Evolutionary conservation across 1,139 yeast species (phyloP).

Genomic region (Geotrichum macrosporum): DNA sequence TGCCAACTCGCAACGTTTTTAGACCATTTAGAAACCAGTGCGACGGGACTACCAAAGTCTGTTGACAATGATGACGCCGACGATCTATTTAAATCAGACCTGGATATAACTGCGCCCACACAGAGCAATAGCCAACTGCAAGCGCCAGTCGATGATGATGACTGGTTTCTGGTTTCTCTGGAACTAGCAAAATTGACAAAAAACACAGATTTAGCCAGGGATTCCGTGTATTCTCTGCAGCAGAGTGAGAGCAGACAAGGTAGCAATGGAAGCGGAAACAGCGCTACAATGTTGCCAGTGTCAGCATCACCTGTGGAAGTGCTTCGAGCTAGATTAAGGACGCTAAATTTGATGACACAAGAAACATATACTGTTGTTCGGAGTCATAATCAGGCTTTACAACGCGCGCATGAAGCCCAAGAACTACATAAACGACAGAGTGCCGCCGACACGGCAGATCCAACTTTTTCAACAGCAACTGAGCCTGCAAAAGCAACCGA

Average conservation of each 20-base stretch:
- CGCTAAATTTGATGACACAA: too few species aligned
- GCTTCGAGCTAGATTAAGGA: too few species aligned
- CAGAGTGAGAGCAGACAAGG: background rate
- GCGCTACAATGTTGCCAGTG: background rate
- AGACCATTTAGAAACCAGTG: background rate
- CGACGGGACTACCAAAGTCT: background rate
- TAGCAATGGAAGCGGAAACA: too few species aligned
- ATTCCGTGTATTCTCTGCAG: slow-evolving; percentile 27
- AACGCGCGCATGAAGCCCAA: too few species aligned
- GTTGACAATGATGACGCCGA: background rate
- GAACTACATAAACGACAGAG: too few species aligned
- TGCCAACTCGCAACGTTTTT: slow-evolving; percentile 9
- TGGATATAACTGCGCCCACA: too few species aligned
- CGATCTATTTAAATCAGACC: slow-evolving; percentile 1
- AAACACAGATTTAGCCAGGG: slow-evolving; percentile 29
- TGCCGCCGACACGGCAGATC: too few species aligned
- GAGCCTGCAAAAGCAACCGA: background rate
- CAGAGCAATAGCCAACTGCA: background rate
- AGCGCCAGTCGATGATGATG: slow-evolving; percentile 17
- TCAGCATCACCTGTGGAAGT: too few species aligned
- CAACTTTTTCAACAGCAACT: too few species aligned
- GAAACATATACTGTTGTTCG: too few species aligned
- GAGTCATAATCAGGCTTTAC: too few species aligned
- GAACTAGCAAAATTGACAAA: slow-evolving; percentile 26
- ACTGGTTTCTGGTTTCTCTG: slow-evolving; percentile 26